phyloP scores from a whole-genome alignment of 169 alveolate genomes.

The Cardiosporidium cionae region DNA sequence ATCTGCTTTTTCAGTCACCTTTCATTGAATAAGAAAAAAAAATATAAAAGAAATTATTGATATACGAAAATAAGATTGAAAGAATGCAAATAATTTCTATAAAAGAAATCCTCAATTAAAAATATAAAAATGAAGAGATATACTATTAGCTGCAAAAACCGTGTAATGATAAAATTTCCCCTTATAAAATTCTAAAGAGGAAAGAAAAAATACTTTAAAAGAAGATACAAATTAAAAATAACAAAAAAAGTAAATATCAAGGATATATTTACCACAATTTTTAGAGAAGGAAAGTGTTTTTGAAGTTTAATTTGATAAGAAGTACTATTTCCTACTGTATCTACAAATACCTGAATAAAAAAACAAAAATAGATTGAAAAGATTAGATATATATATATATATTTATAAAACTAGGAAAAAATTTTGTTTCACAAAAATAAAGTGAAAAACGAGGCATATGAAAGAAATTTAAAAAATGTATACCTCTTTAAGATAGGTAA shows the following conservation, averaged over 20 bases:
- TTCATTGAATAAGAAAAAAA: too few species aligned
- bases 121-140: too few species aligned
- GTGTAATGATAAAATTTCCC: too few species aligned
- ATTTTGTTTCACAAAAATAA: background rate
- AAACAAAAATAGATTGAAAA: too few species aligned
- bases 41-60: too few species aligned
- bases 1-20: conserved; percentile 88
- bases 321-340: conserved; percentile 90
- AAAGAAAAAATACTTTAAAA: too few species aligned
- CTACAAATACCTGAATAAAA: conserved; percentile 63
- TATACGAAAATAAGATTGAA: too few species aligned
- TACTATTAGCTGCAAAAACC: too few species aligned
- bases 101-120: too few species aligned
- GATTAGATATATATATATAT: background rate
- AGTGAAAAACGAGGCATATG: background rate
- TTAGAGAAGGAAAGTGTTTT: conserved; percentile 57
- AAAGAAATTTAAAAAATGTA: background rate
- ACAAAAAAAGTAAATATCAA: background rate
- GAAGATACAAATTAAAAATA: too few species aligned
- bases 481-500: background rate
- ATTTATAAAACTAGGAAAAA: background rate
- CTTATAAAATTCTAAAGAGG: too few species aligned
- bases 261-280: conserved; percentile 59
- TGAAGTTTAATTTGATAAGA: conserved; percentile 67
- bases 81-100: too few species aligned